These are phyloP conservation scores for Crithidia brevicula DNA, from an alignment of 208 protist species.

Conservation along the genomic window DNA sequence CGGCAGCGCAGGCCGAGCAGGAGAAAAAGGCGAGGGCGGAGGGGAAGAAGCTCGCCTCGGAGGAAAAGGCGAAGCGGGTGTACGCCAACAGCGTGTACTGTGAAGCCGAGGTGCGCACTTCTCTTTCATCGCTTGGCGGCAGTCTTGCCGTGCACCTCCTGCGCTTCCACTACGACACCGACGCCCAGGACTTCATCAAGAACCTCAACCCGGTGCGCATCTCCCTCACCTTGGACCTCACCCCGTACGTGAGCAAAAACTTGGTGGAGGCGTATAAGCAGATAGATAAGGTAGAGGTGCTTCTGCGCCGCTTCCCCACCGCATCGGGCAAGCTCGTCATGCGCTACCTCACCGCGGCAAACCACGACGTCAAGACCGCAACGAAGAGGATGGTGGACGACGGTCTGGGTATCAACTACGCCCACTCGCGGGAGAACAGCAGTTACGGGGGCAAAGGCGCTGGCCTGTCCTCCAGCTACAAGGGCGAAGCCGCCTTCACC, in stretches of 20 bases:
- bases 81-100: conserved; percentile 72
- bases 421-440: conserved; percentile 28
- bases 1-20: conserved; percentile 40
- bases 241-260: conserved; percentile 48
- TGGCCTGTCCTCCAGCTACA: neutral
- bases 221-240: conserved; percentile 60
- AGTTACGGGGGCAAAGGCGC: neutral
- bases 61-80: conserved; percentile 34
- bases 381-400: conserved; percentile 33
- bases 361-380: conserved; percentile 32
- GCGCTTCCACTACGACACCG: conserved; percentile 76
- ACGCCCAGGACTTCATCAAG: conserved; percentile 66
- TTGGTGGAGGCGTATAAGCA: conserved; percentile 45
- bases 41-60: conserved; percentile 33
- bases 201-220: conserved; percentile 59
- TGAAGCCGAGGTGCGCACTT: conserved; percentile 69
- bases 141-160: conserved; percentile 81
- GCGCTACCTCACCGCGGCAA: conserved; percentile 24
- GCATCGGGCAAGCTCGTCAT: conserved; percentile 14
- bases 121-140: conserved; percentile 64
- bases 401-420: conserved; percentile 17
- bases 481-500: conserved; percentile 5
- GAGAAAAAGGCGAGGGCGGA: conserved; percentile 28
- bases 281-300: conserved; percentile 31
- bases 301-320: conserved; percentile 50